These are phyloP conservation scores for Somion occarium DNA, from an alignment of 1,284 basidiomycete genomes.

Conservation along the genomic window DNA sequence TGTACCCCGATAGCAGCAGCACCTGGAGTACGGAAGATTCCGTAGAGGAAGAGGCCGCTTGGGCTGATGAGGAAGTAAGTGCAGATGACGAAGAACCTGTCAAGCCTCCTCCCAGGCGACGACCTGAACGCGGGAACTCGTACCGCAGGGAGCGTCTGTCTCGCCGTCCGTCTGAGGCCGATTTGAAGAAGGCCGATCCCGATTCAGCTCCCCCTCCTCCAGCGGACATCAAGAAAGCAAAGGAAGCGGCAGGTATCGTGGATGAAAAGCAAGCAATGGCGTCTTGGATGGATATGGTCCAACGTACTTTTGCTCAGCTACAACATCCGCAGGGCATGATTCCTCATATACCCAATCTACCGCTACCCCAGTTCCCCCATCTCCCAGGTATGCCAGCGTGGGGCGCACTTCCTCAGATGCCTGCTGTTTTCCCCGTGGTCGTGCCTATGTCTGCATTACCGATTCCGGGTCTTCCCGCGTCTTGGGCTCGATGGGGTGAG, in stretches of 20 bases:
- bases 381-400: conserved; percentile 53
- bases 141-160: conserved; percentile 15
- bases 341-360: conserved; percentile 55
- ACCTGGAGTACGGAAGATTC: background rate
- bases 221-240: conserved; percentile 20
- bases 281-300: conserved; percentile 62
- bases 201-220: conserved; percentile 5
- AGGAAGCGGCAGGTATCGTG: conserved; percentile 21
- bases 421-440: conserved; percentile 75
- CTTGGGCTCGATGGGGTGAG: conserved; percentile 43
- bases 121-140: conserved; percentile 13
- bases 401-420: conserved; percentile 65
- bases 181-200: conserved; percentile 5
- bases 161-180: conserved; percentile 6
- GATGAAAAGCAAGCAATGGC: conserved; percentile 68
- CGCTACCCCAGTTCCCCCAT: conserved; percentile 46
- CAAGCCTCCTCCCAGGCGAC: conserved; percentile 12
- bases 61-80: conserved; percentile 67
- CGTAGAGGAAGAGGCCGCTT: conserved; percentile 57
- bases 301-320: conserved; percentile 69
- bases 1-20: conserved; percentile 21
- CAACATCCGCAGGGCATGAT: conserved; percentile 52
- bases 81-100: conserved; percentile 20
- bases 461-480: conserved; percentile 12
- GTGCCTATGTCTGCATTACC: conserved; percentile 69